Evolutionary conservation across 495 filamentous ascomycete species (phyloP).

Genomic region (Penicillium longicatenatum): DNA sequence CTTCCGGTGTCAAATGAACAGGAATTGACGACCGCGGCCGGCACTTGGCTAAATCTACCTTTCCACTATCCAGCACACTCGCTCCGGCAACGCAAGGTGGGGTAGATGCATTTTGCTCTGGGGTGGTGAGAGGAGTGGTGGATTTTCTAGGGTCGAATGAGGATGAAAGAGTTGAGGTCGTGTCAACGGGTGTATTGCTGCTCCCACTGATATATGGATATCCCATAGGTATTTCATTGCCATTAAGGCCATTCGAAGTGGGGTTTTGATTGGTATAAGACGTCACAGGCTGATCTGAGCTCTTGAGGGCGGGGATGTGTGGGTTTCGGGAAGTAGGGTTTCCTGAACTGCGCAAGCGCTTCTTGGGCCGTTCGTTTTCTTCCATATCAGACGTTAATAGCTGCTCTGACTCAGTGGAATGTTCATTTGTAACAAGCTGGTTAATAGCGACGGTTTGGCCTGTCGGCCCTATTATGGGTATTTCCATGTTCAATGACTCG

Average conservation of each 20-base stretch:
- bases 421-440: conserved; percentile 10
- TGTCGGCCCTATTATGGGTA: conserved; percentile 15
- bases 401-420: conserved; percentile 5
- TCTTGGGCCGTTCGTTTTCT: conserved; percentile 20
- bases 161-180: conserved; percentile 30
- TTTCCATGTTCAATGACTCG: conserved; percentile 19
- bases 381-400: conserved; percentile 5
- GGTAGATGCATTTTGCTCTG: conserved; percentile 17
- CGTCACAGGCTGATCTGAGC: background rate
- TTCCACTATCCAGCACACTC: conserved; percentile 21
- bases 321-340: conserved; percentile 7
- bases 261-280: background rate
- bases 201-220: conserved; percentile 20
- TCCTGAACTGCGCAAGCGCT: conserved; percentile 21
- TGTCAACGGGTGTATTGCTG: conserved; percentile 32
- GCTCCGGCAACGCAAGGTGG: conserved; percentile 16
- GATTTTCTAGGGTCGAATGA: conserved; percentile 31
- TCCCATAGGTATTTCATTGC: background rate
- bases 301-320: conserved; percentile 2
- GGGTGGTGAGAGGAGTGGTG: conserved; percentile 30
- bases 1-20: conserved; percentile 63
- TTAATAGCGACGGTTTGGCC: conserved; percentile 20
- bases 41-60: conserved; percentile 33
- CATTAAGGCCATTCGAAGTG: background rate
- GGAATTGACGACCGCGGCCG: conserved; percentile 81